These are phyloP conservation scores for Pseudogymnoascus sp. DNA, from an alignment of 2,329 filamentous ascomycete species.

Conservation along the genomic window DNA sequence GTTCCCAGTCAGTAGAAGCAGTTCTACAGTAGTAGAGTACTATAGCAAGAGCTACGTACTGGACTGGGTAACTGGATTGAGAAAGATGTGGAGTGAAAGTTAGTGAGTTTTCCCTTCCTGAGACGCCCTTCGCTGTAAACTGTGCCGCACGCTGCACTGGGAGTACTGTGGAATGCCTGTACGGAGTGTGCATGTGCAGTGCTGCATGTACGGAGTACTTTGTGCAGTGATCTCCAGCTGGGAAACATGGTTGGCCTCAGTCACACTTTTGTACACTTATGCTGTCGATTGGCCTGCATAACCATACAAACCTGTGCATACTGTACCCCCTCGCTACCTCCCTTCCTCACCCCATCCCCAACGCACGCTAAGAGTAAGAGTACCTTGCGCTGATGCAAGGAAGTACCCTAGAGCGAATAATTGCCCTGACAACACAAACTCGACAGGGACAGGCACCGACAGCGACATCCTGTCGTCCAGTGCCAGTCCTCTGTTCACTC, in stretches of 20 bases:
- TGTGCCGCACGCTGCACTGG: not conserved
- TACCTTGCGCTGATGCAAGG: not conserved
- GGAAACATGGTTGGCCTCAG: not conserved
- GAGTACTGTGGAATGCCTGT: too few species aligned
- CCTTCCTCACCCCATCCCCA: not conserved
- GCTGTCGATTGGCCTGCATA: not conserved
- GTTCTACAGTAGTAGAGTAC: not conserved
- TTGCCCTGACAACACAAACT: slow-evolving; percentile 10
- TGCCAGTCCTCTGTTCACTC: not conserved
- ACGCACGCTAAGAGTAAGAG: slow-evolving; percentile 2
- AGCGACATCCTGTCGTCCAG: not conserved
- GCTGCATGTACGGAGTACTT: not conserved
- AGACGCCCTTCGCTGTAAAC: not conserved
- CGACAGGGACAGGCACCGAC: slow-evolving; percentile 3
- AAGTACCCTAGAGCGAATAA: slow-evolving; percentile 6
- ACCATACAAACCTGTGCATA: not conserved
- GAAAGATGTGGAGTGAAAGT: not conserved
- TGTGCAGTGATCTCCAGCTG: slow-evolving; percentile 1
- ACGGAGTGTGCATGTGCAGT: not conserved
- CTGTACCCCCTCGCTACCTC: not conserved
- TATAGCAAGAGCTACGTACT: not conserved
- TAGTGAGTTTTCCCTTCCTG: not conserved
- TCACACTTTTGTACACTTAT: not conserved
- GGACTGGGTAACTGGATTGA: not conserved
- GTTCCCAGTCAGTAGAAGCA: not conserved